These are phyloP conservation scores for Aulographum hederae DNA, from an alignment of 2,329 filamentous ascomycete genomes.

Conservation along the genomic window DNA sequence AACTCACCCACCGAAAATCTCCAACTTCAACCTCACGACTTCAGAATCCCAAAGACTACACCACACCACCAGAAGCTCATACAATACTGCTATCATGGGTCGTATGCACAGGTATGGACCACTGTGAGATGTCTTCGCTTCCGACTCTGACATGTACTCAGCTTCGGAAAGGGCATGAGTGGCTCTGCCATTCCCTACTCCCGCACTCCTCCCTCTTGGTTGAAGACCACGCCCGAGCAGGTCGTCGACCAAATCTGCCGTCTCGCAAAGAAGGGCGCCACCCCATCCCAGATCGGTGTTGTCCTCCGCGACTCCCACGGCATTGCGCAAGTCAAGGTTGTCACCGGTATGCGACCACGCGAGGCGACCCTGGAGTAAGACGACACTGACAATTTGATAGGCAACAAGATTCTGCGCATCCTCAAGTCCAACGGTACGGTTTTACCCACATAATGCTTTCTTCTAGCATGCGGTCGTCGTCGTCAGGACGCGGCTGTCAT, in stretches of 20 bases:
- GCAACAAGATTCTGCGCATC: slow-evolving; percentile 99
- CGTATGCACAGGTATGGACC: slow-evolving; percentile 95
- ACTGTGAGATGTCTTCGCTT: no score
- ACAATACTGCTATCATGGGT: slow-evolving; percentile 66
- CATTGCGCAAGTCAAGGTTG: slow-evolving; percentile 92
- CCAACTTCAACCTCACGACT: slow-evolving; percentile 3
- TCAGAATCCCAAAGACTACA: slow-evolving; percentile 7
- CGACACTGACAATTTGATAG: slow-evolving; percentile 32
- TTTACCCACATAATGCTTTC: slow-evolving; percentile 20
- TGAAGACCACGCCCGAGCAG: slow-evolving; percentile 97
- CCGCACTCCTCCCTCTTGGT: slow-evolving; percentile 78
- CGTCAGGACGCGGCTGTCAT: slow-evolving; percentile 6
- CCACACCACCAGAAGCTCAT: no score
- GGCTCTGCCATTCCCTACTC: slow-evolving; percentile 94
- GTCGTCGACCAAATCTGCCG: slow-evolving; percentile 99
- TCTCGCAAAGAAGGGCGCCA: slow-evolving; percentile 96
- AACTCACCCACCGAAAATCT: slow-evolving; percentile 2
- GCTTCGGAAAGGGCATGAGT: slow-evolving; percentile 95
- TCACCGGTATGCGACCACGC: slow-evolving; percentile 56
- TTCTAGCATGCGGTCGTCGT: background rate
- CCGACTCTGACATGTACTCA: no score
- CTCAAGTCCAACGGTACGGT: slow-evolving; percentile 91
- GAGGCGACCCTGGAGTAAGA: slow-evolving; percentile 1
- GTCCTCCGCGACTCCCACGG: slow-evolving; percentile 96
- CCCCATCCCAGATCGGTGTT: slow-evolving; percentile 97